phyloP scores from a whole-genome alignment of 805 yeast genomes.

The Wickerhamiella sergipiensis region DNA sequence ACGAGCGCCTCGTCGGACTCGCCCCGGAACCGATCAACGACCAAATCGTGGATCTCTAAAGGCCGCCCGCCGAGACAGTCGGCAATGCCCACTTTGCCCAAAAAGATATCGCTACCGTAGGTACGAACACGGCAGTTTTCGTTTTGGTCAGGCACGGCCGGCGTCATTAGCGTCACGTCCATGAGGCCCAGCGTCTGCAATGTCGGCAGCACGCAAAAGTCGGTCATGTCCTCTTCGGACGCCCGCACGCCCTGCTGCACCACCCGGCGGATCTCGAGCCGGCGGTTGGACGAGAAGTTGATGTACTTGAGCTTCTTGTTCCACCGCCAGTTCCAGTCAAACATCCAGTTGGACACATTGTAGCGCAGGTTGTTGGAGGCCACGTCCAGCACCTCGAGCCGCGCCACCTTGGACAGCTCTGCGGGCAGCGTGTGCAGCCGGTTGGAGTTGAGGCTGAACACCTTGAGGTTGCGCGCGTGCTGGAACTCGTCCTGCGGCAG shows the following conservation, averaged over 20 bases:
- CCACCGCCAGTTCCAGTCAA: constrained; percentile 96
- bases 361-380: constrained; percentile 84
- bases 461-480: constrained; percentile 39
- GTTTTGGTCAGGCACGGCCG: constrained; percentile 78
- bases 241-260: constrained; percentile 20
- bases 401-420: constrained; percentile 56
- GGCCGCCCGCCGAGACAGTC: constrained; percentile 65
- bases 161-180: constrained; percentile 88
- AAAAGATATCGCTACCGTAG: constrained; percentile 64
- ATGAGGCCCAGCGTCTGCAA: constrained; percentile 70
- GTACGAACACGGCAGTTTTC: constrained; percentile 78
- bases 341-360: constrained; percentile 86
- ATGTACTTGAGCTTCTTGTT: constrained; percentile 62
- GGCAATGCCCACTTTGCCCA: constrained; percentile 79
- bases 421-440: constrained; percentile 78
- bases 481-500: constrained; percentile 81
- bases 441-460: constrained; percentile 67
- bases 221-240: constrained; percentile 29
- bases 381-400: constrained; percentile 65
- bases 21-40: constrained; percentile 77
- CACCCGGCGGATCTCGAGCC: constrained; percentile 64
- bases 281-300: constrained; percentile 83
- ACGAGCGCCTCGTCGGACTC: constrained; percentile 67
- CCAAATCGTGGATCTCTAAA: constrained; percentile 69
- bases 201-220: constrained; percentile 59